Evolutionary conservation across 2,329 filamentous ascomycete species (phyloP).

Genomic region (Triangularia verruculosa): DNA sequence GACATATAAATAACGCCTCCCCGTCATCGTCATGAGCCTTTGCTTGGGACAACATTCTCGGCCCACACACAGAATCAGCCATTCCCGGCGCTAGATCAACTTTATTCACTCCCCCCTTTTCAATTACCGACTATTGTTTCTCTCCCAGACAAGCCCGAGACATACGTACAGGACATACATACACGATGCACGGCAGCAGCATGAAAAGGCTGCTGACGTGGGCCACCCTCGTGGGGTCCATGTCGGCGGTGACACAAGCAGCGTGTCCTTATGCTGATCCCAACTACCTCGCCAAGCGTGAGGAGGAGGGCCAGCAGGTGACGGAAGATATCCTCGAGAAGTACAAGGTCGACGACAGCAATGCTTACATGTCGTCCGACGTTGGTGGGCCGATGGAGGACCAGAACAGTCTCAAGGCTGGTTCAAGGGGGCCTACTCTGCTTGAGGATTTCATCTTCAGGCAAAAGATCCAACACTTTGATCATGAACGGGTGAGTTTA

Average conservation of each 20-base stretch:
- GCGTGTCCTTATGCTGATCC: constrained; percentile 26
- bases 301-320: constrained; percentile 15
- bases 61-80: not conserved
- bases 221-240: constrained; percentile 18
- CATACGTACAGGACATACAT: not conserved
- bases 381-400: constrained; percentile 67
- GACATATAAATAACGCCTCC: not conserved
- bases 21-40: not conserved
- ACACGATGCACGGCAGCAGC: constrained; percentile 20
- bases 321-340: constrained; percentile 28
- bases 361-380: constrained; percentile 61
- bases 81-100: not conserved
- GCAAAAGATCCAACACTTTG: constrained; percentile 69
- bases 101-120: not conserved
- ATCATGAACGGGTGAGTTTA: constrained; percentile 60
- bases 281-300: constrained; percentile 15
- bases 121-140: not conserved
- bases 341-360: constrained; percentile 51
- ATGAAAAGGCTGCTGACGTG: constrained; percentile 23
- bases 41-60: not conserved
- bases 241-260: constrained; percentile 18
- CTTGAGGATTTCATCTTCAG: constrained; percentile 72
- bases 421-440: constrained; percentile 63
- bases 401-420: constrained; percentile 64
- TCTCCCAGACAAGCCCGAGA: not conserved